These are phyloP conservation scores for Gossypium lobatum DNA, from an alignment of 441 rosid species.

Conservation along the genomic window DNA sequence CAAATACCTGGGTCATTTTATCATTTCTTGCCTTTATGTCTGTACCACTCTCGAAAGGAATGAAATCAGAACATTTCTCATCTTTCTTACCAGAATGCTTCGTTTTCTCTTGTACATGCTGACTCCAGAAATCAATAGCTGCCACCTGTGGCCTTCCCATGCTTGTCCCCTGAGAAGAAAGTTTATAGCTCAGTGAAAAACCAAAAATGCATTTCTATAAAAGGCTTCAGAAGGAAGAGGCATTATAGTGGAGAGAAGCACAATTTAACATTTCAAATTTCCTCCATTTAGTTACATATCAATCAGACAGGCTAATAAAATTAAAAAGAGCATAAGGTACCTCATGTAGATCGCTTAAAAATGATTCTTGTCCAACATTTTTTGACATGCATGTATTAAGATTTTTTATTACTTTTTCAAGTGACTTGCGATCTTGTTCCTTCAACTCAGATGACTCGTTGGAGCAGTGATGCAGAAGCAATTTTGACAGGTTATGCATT, in stretches of 20 bases:
- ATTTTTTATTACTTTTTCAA: conserved; percentile 51
- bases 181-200: conserved; percentile 10
- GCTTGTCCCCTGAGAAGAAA: conserved; percentile 30
- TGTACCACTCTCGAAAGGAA: conserved; percentile 21
- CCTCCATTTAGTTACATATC: background rate
- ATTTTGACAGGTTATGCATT: conserved; percentile 57
- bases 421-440: conserved; percentile 44
- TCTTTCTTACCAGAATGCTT: conserved; percentile 22
- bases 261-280: background rate
- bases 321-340: conserved; percentile 27
- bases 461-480: conserved; percentile 57
- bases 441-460: conserved; percentile 40
- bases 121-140: conserved; percentile 18
- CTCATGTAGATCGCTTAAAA: conserved; percentile 33
- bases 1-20: conserved; percentile 56
- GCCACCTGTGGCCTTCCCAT: conserved; percentile 15
- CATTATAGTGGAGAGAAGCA: background rate
- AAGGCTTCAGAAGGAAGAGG: background rate
- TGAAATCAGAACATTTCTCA: conserved; percentile 19
- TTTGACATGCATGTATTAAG: conserved; percentile 46
- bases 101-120: conserved; percentile 21
- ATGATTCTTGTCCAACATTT: conserved; percentile 34
- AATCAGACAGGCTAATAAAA: conserved; percentile 10
- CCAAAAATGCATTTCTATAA: background rate
- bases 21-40: conserved; percentile 33